Base-by-base conservation (phyloP, 208 protist species). In the Spironucleus salmonicida region DNA sequence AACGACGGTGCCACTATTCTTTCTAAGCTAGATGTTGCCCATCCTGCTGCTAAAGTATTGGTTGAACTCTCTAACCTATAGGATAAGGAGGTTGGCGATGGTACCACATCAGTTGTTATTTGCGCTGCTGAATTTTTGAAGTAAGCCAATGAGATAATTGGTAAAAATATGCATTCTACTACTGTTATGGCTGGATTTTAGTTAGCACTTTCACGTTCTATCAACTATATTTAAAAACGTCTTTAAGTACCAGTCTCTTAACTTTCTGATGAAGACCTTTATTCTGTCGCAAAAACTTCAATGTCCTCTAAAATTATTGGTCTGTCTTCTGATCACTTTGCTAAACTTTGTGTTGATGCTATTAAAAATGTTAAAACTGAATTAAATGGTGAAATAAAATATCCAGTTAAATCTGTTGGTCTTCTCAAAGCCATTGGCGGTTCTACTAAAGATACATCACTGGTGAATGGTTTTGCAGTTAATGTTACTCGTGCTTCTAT, bases 1-100 rank as follows among this genome's bases (percentile, higher is more conserved):
- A 99, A 99, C 86, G 96, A 99, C 83, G 96, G 96, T 68, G 96
- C 96, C n/a, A 94, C 91, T 32, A 94, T 94, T 67, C 76, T 94
- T 0, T 81, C 87, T 71, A 75, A 87, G 75, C 80, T 94, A 26
- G 85, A 92, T 42, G 89, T 94, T 11, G 89, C 93, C 78, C 92
- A 95, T 84, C 92, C 92, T 26, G 90, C 91, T 26, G 93, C 91
- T 9, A 90, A 94, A 74, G 86, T 98, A 39, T 87, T 99, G 4
- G 94, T 98, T 0, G 91, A 98, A 77, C 88, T 99, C 39, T 92
- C 96, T 26, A 95, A 79, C 0, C 84, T 98, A 59, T 96, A 99
- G 87, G 96, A 99, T 87, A 89, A 95, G 81, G 95, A 98, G 76
- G 95, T 97, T 71, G 95, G 95, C 62, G 95, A 98, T 81, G 95